Evolutionary conservation across 805 yeast species (phyloP).

Genomic region (Saccharomycopsis sp.): DNA sequence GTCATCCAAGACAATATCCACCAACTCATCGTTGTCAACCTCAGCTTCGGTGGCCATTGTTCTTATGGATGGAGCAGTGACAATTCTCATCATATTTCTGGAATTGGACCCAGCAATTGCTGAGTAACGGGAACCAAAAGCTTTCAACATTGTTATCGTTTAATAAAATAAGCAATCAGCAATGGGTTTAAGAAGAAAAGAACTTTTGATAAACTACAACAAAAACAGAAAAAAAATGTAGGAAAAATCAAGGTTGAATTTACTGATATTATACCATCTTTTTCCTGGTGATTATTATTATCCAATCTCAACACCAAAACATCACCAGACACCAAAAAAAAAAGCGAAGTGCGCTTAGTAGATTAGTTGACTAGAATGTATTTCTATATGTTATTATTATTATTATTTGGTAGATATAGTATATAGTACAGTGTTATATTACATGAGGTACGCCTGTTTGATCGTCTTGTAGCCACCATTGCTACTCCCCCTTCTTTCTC

Average conservation of each 20-base stretch:
- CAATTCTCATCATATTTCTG: too few relatives aligned
- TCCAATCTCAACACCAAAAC: too few relatives aligned
- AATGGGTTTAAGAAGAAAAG: neutral
- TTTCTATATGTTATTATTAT: neutral
- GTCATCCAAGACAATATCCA: conserved; percentile 60
- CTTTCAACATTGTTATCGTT: too few relatives aligned
- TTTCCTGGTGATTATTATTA: too few relatives aligned
- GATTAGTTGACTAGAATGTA: too few relatives aligned
- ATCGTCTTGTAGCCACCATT: neutral
- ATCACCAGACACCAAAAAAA: too few relatives aligned
- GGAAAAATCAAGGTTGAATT: neutral
- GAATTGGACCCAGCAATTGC: too few relatives aligned
- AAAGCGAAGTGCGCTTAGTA: too few relatives aligned
- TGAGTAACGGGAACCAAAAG: too few relatives aligned
- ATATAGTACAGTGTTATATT: neutral
- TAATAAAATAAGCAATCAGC: neutral
- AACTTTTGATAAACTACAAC: neutral
- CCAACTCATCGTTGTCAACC: conserved; percentile 25
- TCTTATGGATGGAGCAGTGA: too few relatives aligned
- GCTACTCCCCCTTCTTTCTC: neutral
- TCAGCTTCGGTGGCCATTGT: conserved; percentile 28
- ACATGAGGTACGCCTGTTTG: neutral
- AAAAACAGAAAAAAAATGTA: conserved; percentile 7
- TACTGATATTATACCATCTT: too few relatives aligned
- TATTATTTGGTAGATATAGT: neutral